Base-by-base conservation (phyloP, 805 yeast genomes). In the Blastobotrys parvus region DNA sequence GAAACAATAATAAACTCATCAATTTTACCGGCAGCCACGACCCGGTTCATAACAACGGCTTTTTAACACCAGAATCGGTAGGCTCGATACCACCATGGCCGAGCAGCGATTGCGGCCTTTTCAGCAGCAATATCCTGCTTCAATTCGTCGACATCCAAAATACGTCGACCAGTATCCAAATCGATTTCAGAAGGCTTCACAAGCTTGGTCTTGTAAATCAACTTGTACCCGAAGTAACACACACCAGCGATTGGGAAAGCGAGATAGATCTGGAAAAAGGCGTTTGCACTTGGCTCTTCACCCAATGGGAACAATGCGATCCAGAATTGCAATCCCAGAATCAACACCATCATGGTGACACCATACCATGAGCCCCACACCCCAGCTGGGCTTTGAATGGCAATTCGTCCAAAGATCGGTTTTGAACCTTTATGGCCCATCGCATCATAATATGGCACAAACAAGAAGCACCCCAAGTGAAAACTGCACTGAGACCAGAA, bases 281-380 rank as follows among this genome's bases (percentile, higher is more conserved):
- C 31, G 3, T 16, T 2, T 11, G 43, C 43, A 10, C n/a, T n/a
- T 22, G 43, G 43, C 7, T n/a, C 16, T 3, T 4, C 60, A 11
- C 70, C 78, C 64, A 77, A 57, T 43, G 94, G 94, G 71, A 70
- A 84, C 34, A 82, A 64, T 4, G 92, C 89, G 45, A 80, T 71
- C 86, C 90, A 86, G 69, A 86, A 83, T 64, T 83, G 89, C 23
- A 88, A 85, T 44, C 75, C 65, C 46, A 87, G 67, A 48, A 85
- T 78, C 44, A 81, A 60, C 25, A 72, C 31, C 59, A 78, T 78
- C 56, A 87, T 63, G 20, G 63, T 45, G 15, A 75, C 55, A 43
- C 92, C 94, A 58, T 73, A 74, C 47, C 58, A 60, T 0, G 94
- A 80, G 38, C 94, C 94, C 52, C 59, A 64, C 23, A 79, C 62